These are phyloP conservation scores for Crithidia fasciculata DNA, from an alignment of 208 protist species.

Conservation along the genomic window DNA sequence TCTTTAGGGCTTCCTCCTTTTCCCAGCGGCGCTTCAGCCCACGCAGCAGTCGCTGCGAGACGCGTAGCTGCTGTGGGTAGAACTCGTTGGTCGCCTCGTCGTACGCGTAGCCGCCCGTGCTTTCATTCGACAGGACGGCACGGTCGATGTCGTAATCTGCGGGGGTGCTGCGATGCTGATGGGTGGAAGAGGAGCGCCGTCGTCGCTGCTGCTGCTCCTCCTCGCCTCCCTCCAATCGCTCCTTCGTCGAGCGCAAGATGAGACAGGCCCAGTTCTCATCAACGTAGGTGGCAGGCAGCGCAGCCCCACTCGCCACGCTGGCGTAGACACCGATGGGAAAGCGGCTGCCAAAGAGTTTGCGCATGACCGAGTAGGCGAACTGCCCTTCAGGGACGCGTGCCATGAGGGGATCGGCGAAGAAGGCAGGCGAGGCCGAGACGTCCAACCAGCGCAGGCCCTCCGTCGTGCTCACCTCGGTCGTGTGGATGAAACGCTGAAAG, in stretches of 20 bases:
- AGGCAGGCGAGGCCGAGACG: constrained; percentile 32
- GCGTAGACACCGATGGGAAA: constrained; percentile 44
- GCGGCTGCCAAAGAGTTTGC: constrained; percentile 27
- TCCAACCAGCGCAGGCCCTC: constrained; percentile 58
- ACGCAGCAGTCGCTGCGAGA: constrained; percentile 5
- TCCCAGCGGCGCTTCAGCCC: background rate
- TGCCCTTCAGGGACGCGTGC: constrained; percentile 33
- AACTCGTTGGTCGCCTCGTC: constrained; percentile 29
- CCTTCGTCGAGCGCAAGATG: constrained; percentile 41
- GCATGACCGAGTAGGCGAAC: constrained; percentile 47
- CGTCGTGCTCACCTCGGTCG: constrained; percentile 50
- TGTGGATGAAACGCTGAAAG: constrained; percentile 40
- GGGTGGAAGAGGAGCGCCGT: background rate
- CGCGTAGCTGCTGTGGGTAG: background rate
- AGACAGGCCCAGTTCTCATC: constrained; percentile 55
- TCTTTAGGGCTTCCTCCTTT: background rate
- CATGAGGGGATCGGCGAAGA: constrained; percentile 33
- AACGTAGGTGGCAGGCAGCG: constrained; percentile 50
- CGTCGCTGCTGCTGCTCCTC: background rate
- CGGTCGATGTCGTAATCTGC: background rate
- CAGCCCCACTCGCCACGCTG: constrained; percentile 32
- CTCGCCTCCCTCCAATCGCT: constrained; percentile 2
- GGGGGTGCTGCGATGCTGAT: background rate
- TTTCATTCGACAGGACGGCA: background rate
- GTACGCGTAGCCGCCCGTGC: constrained; percentile 20